A percentile compares a stretch with the other conserved stretches of the same genome.
These are phyloP conservation scores for Lobosporangium transversale DNA, from an alignment of 192 early-diverging fungal species.

Conservation along the genomic window DNA sequence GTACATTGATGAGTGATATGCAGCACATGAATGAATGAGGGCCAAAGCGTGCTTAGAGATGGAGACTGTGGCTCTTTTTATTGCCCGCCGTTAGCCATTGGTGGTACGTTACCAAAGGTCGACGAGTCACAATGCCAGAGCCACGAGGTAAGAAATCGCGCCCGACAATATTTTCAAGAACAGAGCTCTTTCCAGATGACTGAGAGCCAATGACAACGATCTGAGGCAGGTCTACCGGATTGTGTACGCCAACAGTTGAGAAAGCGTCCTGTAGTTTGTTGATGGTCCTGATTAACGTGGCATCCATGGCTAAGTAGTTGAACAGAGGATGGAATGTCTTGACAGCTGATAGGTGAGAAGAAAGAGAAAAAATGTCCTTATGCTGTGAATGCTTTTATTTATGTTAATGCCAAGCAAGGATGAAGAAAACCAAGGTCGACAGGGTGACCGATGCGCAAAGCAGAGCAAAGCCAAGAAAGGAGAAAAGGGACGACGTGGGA, in stretches of 20 bases:
- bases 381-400: too few species aligned
- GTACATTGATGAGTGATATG: not conserved
- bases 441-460: not conserved
- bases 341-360: not conserved
- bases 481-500: not conserved
- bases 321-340: too few species aligned
- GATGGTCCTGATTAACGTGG: slow-evolving; percentile 66
- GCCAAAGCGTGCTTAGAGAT: not conserved
- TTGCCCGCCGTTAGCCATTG: not conserved
- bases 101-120: slow-evolving; percentile 82
- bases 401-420: too few species aligned
- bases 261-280: slow-evolving; percentile 93
- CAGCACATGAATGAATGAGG: not conserved
- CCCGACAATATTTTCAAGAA: slow-evolving; percentile 99
- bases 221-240: slow-evolving; percentile 90
- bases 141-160: slow-evolving; percentile 98
- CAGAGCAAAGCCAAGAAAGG: not conserved
- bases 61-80: not conserved
- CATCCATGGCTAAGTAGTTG: slow-evolving; percentile 54
- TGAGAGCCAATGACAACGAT: slow-evolving; percentile 90
- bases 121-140: slow-evolving; percentile 96
- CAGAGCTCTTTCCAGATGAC: slow-evolving; percentile 94
- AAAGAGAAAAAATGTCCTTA: slow-evolving; percentile 4
- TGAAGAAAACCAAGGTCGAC: too few species aligned
- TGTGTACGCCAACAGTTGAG: slow-evolving; percentile 87